Evolutionary conservation across 2,329 filamentous ascomycete genomes (phyloP).

Genomic region (Microcyclospora tardicrescens): DNA sequence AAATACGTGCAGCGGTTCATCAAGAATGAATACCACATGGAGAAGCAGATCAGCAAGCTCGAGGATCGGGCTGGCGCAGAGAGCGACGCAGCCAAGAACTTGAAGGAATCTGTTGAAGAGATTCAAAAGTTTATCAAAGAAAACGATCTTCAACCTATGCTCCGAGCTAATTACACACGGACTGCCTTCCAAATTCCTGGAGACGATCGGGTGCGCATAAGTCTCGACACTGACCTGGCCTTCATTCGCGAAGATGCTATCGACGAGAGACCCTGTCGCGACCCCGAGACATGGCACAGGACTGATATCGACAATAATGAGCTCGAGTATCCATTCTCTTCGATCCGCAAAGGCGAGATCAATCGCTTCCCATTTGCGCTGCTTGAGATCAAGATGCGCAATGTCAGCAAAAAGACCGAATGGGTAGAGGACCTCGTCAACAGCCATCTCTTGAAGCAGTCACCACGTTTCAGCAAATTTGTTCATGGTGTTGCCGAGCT

Average conservation of each 20-base stretch:
- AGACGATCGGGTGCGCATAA: constrained; percentile 80
- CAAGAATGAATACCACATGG: constrained; percentile 76
- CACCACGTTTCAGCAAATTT: constrained; percentile 90
- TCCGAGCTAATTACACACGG: constrained; percentile 85
- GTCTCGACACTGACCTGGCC: constrained; percentile 82
- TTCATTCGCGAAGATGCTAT: constrained; percentile 68
- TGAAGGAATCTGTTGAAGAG: constrained; percentile 58
- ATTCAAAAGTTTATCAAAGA: constrained; percentile 71
- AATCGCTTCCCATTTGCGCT: constrained; percentile 82
- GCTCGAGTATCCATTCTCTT: constrained; percentile 77
- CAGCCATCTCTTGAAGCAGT: constrained; percentile 82
- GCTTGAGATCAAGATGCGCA: constrained; percentile 75
- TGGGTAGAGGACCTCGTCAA: constrained; percentile 90
- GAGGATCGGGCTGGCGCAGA: constrained; percentile 58
- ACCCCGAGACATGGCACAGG: constrained; percentile 82
- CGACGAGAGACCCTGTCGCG: constrained; percentile 80
- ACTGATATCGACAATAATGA: constrained; percentile 71
- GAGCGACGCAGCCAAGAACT: constrained; percentile 51
- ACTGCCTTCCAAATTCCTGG: constrained; percentile 94
- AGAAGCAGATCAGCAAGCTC: constrained; percentile 81
- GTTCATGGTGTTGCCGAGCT: constrained; percentile 83
- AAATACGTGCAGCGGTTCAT: constrained; percentile 87
- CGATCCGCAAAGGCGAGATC: constrained; percentile 82
- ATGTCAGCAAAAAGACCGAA: constrained; percentile 45
- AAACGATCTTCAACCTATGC: constrained; percentile 65